phyloP scores from a whole-genome alignment of 2,329 filamentous ascomycete species.

The Juglanconis sp. region DNA sequence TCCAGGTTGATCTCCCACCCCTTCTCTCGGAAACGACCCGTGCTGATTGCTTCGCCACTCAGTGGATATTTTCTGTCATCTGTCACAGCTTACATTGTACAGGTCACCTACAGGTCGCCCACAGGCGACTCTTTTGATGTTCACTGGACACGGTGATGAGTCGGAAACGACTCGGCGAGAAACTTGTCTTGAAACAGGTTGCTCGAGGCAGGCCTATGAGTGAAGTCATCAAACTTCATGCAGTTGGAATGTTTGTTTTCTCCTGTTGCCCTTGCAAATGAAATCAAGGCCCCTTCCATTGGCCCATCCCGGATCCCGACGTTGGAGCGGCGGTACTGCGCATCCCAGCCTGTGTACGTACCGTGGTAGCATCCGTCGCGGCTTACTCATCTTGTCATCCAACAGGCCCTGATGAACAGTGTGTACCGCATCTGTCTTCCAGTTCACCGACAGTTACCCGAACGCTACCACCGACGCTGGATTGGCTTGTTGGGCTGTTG shows the following conservation, averaged over 20 bases:
- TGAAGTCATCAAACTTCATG: neutral
- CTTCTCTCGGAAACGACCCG: neutral
- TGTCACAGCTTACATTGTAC: slow-evolving; percentile 8
- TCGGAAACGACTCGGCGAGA: neutral
- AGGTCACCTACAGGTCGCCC: neutral
- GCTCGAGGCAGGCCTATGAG: neutral
- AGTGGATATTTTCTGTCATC: slow-evolving; percentile 10
- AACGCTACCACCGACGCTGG: neutral
- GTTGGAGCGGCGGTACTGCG: neutral
- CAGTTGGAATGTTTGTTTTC: too few relatives aligned
- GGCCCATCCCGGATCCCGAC: neutral
- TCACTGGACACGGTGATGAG: neutral
- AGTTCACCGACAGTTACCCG: slow-evolving; percentile 10
- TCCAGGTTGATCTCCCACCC: neutral
- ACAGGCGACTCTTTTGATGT: slow-evolving; percentile 2
- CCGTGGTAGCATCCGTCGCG: neutral
- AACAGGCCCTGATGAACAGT: too few relatives aligned
- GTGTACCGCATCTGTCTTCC: neutral
- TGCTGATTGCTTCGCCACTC: neutral
- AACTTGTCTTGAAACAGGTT: neutral
- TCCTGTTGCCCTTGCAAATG: too few relatives aligned
- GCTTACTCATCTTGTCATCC: neutral
- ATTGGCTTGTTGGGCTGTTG: neutral
- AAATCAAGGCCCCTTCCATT: too few relatives aligned
- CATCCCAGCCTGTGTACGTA: neutral